phyloP scores from a whole-genome alignment of 306 rosid genomes.

The Canavalia ensiformis region DNA sequence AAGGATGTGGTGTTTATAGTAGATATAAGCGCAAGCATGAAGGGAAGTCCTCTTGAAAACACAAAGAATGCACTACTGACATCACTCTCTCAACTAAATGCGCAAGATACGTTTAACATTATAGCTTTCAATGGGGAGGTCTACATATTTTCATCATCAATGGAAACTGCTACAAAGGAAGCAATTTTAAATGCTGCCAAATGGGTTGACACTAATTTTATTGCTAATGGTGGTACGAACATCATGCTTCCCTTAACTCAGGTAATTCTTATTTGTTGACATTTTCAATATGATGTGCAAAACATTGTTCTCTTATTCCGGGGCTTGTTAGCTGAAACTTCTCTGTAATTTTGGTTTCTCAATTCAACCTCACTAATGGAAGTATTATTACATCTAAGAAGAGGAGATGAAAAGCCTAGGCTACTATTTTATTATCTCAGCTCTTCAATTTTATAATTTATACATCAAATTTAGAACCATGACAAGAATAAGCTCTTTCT shows the following conservation, averaged over 20 bases:
- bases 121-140: conserved; percentile 73
- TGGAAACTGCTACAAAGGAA: conserved; percentile 74
- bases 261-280: conserved; percentile 54
- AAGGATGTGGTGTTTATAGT: conserved; percentile 83
- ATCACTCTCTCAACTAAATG: conserved; percentile 72
- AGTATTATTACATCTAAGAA: conserved; percentile 9
- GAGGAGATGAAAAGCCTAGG: conserved; percentile 24
- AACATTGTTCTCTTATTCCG: conserved; percentile 35
- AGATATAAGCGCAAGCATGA: conserved; percentile 92
- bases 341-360: conserved; percentile 24
- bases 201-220: conserved; percentile 65
- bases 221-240: conserved; percentile 81
- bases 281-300: conserved; percentile 33
- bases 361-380: conserved; percentile 31
- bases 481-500: conserved; percentile 2
- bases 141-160: conserved; percentile 66
- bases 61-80: conserved; percentile 73
- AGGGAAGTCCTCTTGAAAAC: conserved; percentile 78
- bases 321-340: conserved; percentile 22
- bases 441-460: conserved; percentile 28
- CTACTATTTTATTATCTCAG: neutral
- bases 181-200: conserved; percentile 68
- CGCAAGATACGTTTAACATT: conserved; percentile 81
- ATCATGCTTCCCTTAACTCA: conserved; percentile 81
- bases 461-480: conserved; percentile 24